Conservation (phyloP, 352 stramenopile species). For the Phytopythium vexans region DNA sequence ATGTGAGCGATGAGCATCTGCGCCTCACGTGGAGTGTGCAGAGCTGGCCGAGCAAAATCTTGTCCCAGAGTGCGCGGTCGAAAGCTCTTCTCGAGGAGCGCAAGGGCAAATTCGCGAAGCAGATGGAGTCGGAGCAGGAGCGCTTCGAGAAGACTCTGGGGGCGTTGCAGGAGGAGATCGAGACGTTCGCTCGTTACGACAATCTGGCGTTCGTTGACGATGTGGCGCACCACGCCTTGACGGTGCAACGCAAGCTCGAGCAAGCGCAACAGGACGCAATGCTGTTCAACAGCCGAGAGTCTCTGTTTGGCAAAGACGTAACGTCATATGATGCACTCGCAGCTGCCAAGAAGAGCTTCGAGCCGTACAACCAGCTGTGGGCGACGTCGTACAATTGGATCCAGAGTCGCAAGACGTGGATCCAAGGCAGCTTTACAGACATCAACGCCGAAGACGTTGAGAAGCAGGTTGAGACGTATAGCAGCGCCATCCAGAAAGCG, state of each 20-base stretch:
- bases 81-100: slow-evolving; percentile 76
- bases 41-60: slow-evolving; percentile 88
- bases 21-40: slow-evolving; percentile 88
- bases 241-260: slow-evolving; percentile 86
- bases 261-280: slow-evolving; percentile 88
- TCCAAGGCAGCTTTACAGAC: slow-evolving; percentile 86
- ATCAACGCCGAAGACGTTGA: slow-evolving; percentile 93
- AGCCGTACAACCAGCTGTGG: slow-evolving; percentile 94
- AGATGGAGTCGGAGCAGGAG: slow-evolving; percentile 94
- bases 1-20: slow-evolving; percentile 84
- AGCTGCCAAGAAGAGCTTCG: slow-evolving; percentile 91
- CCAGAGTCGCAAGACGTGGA: slow-evolving; percentile 90
- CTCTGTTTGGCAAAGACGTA: slow-evolving; percentile 86
- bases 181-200: slow-evolving; percentile 85
- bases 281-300: slow-evolving; percentile 92
- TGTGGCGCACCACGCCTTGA: slow-evolving; percentile 81
- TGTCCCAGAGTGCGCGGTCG: slow-evolving; percentile 73
- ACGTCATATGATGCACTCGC: slow-evolving; percentile 87
- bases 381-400: slow-evolving; percentile 90
- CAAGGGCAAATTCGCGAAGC: slow-evolving; percentile 87
- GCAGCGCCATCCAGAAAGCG: slow-evolving; percentile 86
- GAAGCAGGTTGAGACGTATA: slow-evolving; percentile 84
- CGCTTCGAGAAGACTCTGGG: slow-evolving; percentile 88
- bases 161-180: slow-evolving; percentile 84
- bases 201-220: slow-evolving; percentile 88